Conservation (phyloP, 176 grass and related monocot genomes). For the Oryza australiensis region DNA sequence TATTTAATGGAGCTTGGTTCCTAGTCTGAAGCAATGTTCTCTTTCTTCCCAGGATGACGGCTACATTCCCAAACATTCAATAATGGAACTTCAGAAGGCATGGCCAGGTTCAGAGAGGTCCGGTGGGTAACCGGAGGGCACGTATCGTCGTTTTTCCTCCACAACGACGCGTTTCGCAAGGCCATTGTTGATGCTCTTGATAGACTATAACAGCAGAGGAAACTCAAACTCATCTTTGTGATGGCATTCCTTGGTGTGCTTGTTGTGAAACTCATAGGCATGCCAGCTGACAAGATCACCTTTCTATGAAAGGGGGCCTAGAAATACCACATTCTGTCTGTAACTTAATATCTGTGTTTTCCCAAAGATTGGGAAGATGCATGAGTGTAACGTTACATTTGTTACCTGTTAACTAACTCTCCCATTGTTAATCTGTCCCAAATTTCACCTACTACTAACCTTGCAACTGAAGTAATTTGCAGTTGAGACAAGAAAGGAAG, state of each 20-base stretch:
- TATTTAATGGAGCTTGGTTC: constrained; percentile 24
- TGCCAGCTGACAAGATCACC: not conserved
- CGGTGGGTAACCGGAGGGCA: constrained; percentile 91
- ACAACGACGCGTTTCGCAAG: constrained; percentile 83
- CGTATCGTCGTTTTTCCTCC: constrained; percentile 87
- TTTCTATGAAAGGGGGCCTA: not conserved
- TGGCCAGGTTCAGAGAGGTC: constrained; percentile 87
- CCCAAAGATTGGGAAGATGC: not conserved
- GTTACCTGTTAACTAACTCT: not conserved
- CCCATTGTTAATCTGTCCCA: not conserved
- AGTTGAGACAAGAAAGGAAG: not conserved
- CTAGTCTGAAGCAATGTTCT: constrained; percentile 8
- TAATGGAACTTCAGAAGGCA: constrained; percentile 87
- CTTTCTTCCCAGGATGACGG: constrained; percentile 75
- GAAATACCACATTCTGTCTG: constrained; percentile 14
- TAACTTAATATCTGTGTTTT: constrained; percentile 6
- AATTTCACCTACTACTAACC: not conserved
- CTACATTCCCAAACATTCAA: constrained; percentile 90
- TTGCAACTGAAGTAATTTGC: not conserved
- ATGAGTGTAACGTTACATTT: constrained; percentile 22
- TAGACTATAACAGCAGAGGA: constrained; percentile 45
- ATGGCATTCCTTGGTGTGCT: not conserved
- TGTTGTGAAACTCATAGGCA: constrained; percentile 17
- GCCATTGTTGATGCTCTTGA: constrained; percentile 77
- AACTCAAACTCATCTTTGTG: not conserved